phyloP scores from a whole-genome alignment of 2,329 filamentous ascomycete species.

The Monosporascus sp. region DNA sequence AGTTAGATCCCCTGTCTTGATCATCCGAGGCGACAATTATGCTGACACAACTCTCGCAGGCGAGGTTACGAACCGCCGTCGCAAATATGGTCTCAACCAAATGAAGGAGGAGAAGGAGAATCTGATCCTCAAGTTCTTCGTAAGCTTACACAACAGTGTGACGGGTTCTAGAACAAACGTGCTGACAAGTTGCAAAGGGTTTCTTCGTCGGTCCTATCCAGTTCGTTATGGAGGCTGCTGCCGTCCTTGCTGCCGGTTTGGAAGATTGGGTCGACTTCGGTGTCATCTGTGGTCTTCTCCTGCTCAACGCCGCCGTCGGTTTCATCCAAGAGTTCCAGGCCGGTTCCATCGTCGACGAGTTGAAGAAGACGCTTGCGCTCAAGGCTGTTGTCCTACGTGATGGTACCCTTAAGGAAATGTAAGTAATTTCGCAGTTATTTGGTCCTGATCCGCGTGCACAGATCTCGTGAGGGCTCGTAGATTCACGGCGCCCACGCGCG shows the following conservation, averaged over 20 bases:
- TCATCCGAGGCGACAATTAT: conserved; percentile 49
- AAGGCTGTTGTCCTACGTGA: conserved; percentile 86
- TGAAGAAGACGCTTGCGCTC: conserved; percentile 85
- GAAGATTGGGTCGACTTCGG: conserved; percentile 90
- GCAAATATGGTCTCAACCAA: conserved; percentile 75
- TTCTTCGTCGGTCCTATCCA: conserved; percentile 89
- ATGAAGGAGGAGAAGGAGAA: conserved; percentile 93
- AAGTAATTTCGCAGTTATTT: too few species aligned
- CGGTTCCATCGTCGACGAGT: conserved; percentile 81
- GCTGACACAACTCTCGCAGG: conserved; percentile 9
- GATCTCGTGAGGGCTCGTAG: too few species aligned
- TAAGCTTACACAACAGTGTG: conserved; percentile 7
- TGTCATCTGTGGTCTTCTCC: conserved; percentile 76
- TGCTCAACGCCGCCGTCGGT: conserved; percentile 81
- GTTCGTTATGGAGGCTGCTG: conserved; percentile 89
- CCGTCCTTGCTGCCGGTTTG: conserved; percentile 75
- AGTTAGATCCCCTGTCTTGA: conserved; percentile 49
- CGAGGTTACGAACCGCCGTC: conserved; percentile 37
- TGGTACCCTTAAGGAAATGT: conserved; percentile 66
- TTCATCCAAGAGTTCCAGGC: conserved; percentile 89
- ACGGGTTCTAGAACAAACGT: conserved; percentile 16
- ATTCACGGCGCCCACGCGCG: too few species aligned
- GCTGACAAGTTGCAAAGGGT: conserved; percentile 25
- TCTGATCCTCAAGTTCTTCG: conserved; percentile 71
- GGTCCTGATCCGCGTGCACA: too few species aligned